These are phyloP conservation scores for Trichoderma sp. DNA, from an alignment of 2,329 filamentous ascomycete genomes.

Conservation along the genomic window DNA sequence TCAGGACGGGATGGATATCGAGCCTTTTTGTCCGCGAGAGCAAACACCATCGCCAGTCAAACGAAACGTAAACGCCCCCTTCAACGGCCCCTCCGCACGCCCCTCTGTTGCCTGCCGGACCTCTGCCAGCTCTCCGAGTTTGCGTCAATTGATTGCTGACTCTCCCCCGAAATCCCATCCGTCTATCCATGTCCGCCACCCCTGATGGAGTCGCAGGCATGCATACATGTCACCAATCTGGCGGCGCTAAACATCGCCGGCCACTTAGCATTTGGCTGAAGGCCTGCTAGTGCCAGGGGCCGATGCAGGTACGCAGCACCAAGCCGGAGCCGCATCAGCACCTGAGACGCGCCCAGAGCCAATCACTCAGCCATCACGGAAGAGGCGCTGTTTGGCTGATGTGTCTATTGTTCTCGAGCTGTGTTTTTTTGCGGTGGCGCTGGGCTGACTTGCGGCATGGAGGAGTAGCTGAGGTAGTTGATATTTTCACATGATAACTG, in stretches of 20 bases:
- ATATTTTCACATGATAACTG: neutral
- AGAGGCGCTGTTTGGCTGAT: neutral
- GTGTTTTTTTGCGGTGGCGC: neutral
- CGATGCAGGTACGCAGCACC: slow-evolving; percentile 27
- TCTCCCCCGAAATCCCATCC: neutral
- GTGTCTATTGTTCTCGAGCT: neutral
- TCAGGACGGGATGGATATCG: slow-evolving; percentile 12
- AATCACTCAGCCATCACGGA: slow-evolving; percentile 28
- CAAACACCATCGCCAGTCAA: neutral
- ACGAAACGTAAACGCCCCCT: slow-evolving; percentile 2
- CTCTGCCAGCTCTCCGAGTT: neutral
- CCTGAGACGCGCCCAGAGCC: slow-evolving; percentile 35
- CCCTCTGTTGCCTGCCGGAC: neutral
- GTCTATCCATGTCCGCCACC: neutral
- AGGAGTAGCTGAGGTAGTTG: neutral
- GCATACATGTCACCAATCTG: slow-evolving; percentile 2
- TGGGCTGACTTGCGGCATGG: neutral
- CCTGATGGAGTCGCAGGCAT: slow-evolving; percentile 1
- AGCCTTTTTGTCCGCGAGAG: slow-evolving; percentile 19
- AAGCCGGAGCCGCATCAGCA: slow-evolving; percentile 18
- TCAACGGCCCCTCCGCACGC: neutral
- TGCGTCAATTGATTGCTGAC: slow-evolving; percentile 1
- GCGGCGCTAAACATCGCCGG: neutral
- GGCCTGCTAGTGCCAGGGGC: slow-evolving; percentile 13
- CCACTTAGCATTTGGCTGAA: slow-evolving; percentile 4